phyloP scores from a whole-genome alignment of 176 grass and related monocot species.

The Triticum turgidum region DNA sequence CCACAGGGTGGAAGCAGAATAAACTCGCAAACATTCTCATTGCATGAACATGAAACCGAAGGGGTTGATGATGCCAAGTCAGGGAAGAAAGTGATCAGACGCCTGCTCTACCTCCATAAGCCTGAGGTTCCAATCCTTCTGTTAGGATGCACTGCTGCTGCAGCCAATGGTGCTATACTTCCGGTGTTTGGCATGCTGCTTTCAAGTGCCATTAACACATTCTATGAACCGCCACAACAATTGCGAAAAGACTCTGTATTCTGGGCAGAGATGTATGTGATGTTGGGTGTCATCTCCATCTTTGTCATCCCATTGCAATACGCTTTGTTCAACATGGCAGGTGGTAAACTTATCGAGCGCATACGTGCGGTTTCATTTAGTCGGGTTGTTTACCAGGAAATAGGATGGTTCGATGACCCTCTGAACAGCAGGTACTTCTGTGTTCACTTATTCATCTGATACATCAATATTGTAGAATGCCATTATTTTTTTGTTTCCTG shows the following conservation, averaged over 20 bases:
- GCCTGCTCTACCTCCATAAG: constrained; percentile 51
- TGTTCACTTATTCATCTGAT: constrained; percentile 20
- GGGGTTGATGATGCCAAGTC: constrained; percentile 16
- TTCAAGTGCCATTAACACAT: constrained; percentile 47
- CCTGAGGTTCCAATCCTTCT: constrained; percentile 46
- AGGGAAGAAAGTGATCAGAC: constrained; percentile 29
- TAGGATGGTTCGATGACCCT: constrained; percentile 70
- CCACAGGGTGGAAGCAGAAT: constrained; percentile 35
- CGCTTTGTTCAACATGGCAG: constrained; percentile 57
- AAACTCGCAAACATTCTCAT: constrained; percentile 24
- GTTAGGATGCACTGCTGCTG: constrained; percentile 36
- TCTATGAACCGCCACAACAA: constrained; percentile 43
- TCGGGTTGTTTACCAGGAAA: constrained; percentile 58
- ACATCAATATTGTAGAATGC: neutral
- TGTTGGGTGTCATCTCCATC: constrained; percentile 40
- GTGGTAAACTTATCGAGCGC: constrained; percentile 59
- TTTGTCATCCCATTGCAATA: constrained; percentile 44
- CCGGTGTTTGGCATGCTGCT: constrained; percentile 54
- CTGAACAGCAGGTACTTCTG: constrained; percentile 51
- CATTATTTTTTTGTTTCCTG: neutral
- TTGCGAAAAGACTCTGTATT: constrained; percentile 47
- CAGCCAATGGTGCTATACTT: constrained; percentile 55
- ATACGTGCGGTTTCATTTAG: constrained; percentile 48
- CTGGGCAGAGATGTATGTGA: constrained; percentile 47
- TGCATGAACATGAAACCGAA: constrained; percentile 5